A percentile compares a stretch with the other conserved stretches of the same genome.
Evolutionary conservation across 2,329 filamentous ascomycete genomes (phyloP).

Genomic region (Lecanicillium sp.): DNA sequence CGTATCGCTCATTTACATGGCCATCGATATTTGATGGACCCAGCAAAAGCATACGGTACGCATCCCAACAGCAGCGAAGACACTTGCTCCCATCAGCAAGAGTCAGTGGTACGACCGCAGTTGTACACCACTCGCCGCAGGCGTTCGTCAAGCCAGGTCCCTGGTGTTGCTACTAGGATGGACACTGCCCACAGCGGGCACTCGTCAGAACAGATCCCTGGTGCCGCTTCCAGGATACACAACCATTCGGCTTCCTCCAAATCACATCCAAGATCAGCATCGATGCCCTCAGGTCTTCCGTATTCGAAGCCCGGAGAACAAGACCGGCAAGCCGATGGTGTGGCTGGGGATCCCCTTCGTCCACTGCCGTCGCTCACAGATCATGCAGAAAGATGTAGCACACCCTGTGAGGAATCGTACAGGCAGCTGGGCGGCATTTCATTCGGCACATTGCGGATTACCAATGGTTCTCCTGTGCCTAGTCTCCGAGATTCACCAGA

Average conservation of each 20-base stretch:
- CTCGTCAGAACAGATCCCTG: constrained; percentile 4
- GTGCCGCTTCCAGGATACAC: too few species aligned
- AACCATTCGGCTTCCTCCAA: constrained; percentile 4
- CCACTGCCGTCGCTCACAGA: too few species aligned
- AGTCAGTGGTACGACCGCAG: too few species aligned
- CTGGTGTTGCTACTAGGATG: constrained; percentile 4
- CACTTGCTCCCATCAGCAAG: neutral
- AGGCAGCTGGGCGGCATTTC: constrained; percentile 53
- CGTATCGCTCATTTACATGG: too few species aligned
- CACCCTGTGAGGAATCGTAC: constrained; percentile 49
- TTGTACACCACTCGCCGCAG: constrained; percentile 4
- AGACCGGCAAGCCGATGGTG: too few species aligned
- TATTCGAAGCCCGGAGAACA: too few species aligned
- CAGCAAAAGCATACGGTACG: too few species aligned
- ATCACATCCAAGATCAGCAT: neutral
- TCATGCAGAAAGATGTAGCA: constrained; percentile 17
- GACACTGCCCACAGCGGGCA: constrained; percentile 4
- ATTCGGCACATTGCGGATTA: constrained; percentile 53
- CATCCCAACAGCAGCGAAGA: too few species aligned
- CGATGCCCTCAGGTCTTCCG: neutral
- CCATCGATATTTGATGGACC: too few species aligned
- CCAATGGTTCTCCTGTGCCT: constrained; percentile 46
- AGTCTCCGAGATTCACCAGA: constrained; percentile 26
- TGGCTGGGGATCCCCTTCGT: too few species aligned
- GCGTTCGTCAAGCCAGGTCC: constrained; percentile 3